These are phyloP conservation scores for Geotrichum candidum DNA, from an alignment of 1,139 yeast genomes.

Conservation along the genomic window DNA sequence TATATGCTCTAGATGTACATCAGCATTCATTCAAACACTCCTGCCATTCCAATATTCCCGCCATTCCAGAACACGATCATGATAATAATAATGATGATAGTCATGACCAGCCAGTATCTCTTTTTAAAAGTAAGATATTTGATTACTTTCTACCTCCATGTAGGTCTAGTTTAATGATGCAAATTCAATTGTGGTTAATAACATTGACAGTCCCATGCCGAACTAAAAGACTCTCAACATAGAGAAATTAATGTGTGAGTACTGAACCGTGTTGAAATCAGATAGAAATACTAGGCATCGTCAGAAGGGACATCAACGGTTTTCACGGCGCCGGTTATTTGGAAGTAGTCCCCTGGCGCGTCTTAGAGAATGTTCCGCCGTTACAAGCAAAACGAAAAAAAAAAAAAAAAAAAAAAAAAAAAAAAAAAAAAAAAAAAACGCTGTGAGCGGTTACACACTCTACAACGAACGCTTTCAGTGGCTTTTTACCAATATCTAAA, in stretches of 20 bases:
- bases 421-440: constrained; percentile 52
- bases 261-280: constrained; percentile 61
- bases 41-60: constrained; percentile 45
- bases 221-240: constrained; percentile 72
- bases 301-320: no score
- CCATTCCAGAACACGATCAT: constrained; percentile 51
- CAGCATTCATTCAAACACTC: constrained; percentile 73
- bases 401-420: constrained; percentile 51
- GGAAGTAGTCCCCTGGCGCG: constrained; percentile 50
- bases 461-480: constrained; percentile 74
- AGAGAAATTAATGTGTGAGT: constrained; percentile 54
- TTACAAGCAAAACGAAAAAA: constrained; percentile 47
- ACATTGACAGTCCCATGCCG: constrained; percentile 57
- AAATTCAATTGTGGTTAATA: constrained; percentile 56
- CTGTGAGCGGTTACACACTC: constrained; percentile 69
- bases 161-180: constrained; percentile 55
- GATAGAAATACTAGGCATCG: constrained; percentile 59
- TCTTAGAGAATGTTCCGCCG: constrained; percentile 52
- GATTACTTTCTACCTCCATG: constrained; percentile 36
- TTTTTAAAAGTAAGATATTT: constrained; percentile 48
- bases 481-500: constrained; percentile 84
- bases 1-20: constrained; percentile 78
- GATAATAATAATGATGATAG: constrained; percentile 61
- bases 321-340: constrained; percentile 45
- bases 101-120: constrained; percentile 59